A percentile compares a stretch with the other conserved stretches of the same genome.
Conservation (phyloP, 176 grass and related monocot genomes). For the Musa itinerans region DNA sequence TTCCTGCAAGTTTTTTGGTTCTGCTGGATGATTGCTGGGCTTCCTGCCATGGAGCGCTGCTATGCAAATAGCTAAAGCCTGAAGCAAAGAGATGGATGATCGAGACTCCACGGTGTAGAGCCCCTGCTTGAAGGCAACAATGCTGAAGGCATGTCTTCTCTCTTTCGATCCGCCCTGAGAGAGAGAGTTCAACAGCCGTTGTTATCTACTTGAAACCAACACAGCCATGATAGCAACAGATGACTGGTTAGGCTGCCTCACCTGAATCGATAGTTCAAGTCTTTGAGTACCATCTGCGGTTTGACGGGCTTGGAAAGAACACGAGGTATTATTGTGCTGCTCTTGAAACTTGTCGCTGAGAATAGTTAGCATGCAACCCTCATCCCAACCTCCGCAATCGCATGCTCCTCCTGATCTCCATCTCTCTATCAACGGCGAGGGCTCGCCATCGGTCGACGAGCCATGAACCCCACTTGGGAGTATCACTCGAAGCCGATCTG, state of each 20-base stretch:
- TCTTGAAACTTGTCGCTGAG: conserved; percentile 36
- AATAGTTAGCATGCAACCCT: conserved; percentile 67
- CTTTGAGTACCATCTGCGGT: conserved; percentile 36
- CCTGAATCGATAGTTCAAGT: conserved; percentile 69
- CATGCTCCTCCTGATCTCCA: conserved; percentile 77
- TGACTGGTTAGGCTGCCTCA: conserved; percentile 16
- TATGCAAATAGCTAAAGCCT: conserved; percentile 86
- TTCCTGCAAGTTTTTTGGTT: conserved; percentile 18
- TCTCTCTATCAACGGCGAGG: conserved; percentile 72
- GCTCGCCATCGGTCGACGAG: conserved; percentile 39
- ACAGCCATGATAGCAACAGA: too few species aligned
- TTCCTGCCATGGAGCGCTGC: conserved; percentile 60
- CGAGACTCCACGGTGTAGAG: conserved; percentile 69
- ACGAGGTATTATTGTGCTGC: not conserved
- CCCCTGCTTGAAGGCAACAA: conserved; percentile 82
- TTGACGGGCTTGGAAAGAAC: conserved; percentile 21
- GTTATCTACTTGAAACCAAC: not conserved
- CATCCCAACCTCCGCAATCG: conserved; percentile 98
- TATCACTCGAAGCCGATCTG: conserved; percentile 33
- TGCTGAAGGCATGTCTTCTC: conserved; percentile 49
- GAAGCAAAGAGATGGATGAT: conserved; percentile 62
- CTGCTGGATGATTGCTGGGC: conserved; percentile 27
- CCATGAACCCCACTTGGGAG: conserved; percentile 82
- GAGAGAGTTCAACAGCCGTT: not conserved
- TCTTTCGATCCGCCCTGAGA: conserved; percentile 48